These are phyloP conservation scores for Eutrema salsugineum DNA, from an alignment of 441 rosid genomes.

Conservation along the genomic window DNA sequence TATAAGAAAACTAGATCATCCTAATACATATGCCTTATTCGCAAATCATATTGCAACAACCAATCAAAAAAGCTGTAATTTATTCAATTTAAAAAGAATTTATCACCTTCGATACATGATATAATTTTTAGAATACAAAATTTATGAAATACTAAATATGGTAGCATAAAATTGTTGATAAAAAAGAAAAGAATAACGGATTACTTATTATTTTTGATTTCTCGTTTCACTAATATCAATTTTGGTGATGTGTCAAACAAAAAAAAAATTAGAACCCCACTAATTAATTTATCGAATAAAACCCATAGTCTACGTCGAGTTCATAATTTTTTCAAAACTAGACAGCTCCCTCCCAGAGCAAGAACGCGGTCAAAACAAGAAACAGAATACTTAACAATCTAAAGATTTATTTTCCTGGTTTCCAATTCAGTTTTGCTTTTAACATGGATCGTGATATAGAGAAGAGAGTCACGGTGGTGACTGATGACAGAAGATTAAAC, in stretches of 20 bases:
- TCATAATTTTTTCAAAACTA: neutral
- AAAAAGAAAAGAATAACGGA: neutral
- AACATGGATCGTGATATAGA: conserved; percentile 11
- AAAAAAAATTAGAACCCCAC: neutral
- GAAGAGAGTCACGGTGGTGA: neutral
- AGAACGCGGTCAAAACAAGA: conserved; percentile 13
- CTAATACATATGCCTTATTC: neutral
- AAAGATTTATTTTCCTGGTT: neutral
- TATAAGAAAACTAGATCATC: neutral
- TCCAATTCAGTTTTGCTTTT: neutral
- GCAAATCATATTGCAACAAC: conserved; percentile 7
- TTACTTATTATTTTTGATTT: neutral
- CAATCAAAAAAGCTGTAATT: neutral
- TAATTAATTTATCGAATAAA: neutral
- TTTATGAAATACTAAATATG: no score
- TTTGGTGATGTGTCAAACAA: neutral
- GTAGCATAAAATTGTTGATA: no score
- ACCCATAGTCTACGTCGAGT: neutral
- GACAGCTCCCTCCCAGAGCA: neutral
- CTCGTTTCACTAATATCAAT: neutral
- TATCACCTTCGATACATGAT: neutral
- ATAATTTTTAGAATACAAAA: no score
- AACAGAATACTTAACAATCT: conserved; percentile 2
- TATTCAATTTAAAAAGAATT: neutral
- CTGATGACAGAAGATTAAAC: conserved; percentile 12